Conservation (phyloP, 345 rosid species). For the Eucalyptus guilfoylei region DNA sequence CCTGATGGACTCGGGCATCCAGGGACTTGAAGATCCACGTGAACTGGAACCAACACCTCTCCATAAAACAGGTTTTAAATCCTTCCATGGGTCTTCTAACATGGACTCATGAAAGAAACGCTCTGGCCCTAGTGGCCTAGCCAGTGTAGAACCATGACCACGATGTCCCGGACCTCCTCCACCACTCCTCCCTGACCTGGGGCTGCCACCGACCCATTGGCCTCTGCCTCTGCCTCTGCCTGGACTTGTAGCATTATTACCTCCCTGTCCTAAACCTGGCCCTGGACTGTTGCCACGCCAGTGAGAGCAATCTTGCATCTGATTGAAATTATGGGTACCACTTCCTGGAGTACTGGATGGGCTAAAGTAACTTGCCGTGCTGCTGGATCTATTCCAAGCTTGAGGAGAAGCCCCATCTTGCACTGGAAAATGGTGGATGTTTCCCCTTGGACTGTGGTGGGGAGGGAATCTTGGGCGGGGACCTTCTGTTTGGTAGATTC, state of each 20-base stretch:
- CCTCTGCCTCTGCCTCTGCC: slow-evolving; percentile 36
- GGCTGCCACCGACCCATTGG: slow-evolving; percentile 16
- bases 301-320: slow-evolving; percentile 21
- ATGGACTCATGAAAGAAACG: slow-evolving; percentile 50
- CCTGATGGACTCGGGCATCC: slow-evolving; percentile 59
- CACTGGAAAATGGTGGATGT: slow-evolving; percentile 19
- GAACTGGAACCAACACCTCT: slow-evolving; percentile 12
- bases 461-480: slow-evolving; percentile 13
- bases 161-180: slow-evolving; percentile 30
- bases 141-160: slow-evolving; percentile 6
- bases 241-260: slow-evolving; percentile 16
- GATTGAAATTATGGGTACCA: slow-evolving; percentile 3
- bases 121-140: slow-evolving; percentile 18
- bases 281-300: slow-evolving; percentile 16
- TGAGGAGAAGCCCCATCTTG: slow-evolving; percentile 24
- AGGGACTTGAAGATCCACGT: slow-evolving; percentile 23
- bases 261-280: slow-evolving; percentile 7
- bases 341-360: slow-evolving; percentile 10
- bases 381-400: slow-evolving; percentile 21
- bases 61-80: slow-evolving; percentile 52
- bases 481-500: slow-evolving; percentile 22
- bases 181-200: slow-evolving; percentile 21
- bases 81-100: slow-evolving; percentile 79
- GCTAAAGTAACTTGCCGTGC: slow-evolving; percentile 7
- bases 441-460: slow-evolving; percentile 15